phyloP scores from a whole-genome alignment of 495 filamentous ascomycete genomes.

The Wilcoxina mikolae region DNA sequence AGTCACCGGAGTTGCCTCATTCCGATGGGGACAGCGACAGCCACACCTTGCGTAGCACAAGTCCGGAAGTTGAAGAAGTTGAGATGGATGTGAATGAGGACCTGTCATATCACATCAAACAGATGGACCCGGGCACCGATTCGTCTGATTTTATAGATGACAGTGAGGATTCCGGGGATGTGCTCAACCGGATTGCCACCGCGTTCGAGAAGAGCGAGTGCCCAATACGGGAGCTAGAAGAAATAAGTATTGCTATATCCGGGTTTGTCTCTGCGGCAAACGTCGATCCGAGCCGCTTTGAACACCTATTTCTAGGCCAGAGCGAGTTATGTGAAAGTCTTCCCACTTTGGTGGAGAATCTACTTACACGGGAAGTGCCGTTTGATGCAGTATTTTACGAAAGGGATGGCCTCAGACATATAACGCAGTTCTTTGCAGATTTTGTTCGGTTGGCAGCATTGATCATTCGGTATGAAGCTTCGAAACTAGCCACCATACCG shows the following conservation, averaged over 20 bases:
- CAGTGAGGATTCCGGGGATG: neutral
- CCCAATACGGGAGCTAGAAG: conserved; percentile 16
- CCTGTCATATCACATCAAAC: neutral
- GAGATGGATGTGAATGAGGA: conserved; percentile 20
- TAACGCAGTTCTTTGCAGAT: conserved; percentile 12
- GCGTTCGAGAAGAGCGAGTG: neutral
- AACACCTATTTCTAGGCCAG: neutral
- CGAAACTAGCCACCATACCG: conserved; percentile 11
- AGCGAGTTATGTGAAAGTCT: neutral
- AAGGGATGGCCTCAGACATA: conserved; percentile 10
- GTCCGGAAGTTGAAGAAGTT: conserved; percentile 25
- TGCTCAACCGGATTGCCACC: neutral
- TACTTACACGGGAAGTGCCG: neutral
- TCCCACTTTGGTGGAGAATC: neutral
- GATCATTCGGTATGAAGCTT: conserved; percentile 21
- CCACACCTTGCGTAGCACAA: conserved; percentile 18
- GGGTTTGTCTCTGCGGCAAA: neutral
- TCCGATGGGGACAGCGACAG: neutral
- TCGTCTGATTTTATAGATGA: neutral
- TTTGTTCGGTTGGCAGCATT: conserved; percentile 20
- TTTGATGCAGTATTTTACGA: neutral
- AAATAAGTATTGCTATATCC: conserved; percentile 1
- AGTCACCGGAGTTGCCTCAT: neutral
- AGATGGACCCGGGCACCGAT: neutral
- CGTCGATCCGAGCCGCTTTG: neutral